phyloP scores from a whole-genome alignment of 257 asterid genomes.

The Vinca minor region DNA sequence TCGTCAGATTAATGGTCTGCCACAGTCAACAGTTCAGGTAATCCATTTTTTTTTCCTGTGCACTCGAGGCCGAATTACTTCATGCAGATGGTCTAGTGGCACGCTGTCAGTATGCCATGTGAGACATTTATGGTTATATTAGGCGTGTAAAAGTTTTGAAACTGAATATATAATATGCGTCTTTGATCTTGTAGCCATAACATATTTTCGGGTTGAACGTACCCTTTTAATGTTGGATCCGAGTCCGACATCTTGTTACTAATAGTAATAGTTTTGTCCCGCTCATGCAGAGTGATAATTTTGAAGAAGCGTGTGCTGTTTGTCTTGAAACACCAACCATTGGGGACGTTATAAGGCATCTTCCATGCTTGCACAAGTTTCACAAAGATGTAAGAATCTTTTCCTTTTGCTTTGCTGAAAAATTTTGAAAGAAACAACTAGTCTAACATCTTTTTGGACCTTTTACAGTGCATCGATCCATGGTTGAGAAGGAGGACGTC shows the following conservation, averaged over 20 bases:
- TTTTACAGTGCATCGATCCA: slow-evolving; percentile 79
- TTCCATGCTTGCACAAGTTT: slow-evolving; percentile 92
- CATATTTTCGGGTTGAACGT: not conserved
- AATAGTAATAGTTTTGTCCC: not conserved
- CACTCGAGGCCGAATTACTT: not conserved
- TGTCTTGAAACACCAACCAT: slow-evolving; percentile 76
- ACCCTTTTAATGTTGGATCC: not conserved
- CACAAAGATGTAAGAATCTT: slow-evolving; percentile 76
- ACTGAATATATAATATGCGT: too few relatives aligned
- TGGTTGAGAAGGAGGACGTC: slow-evolving; percentile 81
- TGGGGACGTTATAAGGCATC: slow-evolving; percentile 80
- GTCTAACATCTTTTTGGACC: slow-evolving; percentile 8
- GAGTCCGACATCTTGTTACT: not conserved
- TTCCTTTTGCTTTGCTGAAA: not conserved
- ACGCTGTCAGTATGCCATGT: not conserved
- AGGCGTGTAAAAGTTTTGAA: too few relatives aligned
- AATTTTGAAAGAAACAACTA: not conserved
- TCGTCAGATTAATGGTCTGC: slow-evolving; percentile 64
- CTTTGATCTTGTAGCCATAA: not conserved
- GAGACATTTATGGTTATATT: not conserved
- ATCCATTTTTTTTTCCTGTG: not conserved
- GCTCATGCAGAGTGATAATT: slow-evolving; percentile 50
- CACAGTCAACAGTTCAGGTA: slow-evolving; percentile 83
- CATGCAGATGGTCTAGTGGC: not conserved
- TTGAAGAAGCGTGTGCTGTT: slow-evolving; percentile 69